Percentiles rank a stretch among this genome's conserved stretches.
These are phyloP conservation scores for Lactifluus subvellereus DNA, from an alignment of 768 basidiomycete species.

Conservation along the genomic window DNA sequence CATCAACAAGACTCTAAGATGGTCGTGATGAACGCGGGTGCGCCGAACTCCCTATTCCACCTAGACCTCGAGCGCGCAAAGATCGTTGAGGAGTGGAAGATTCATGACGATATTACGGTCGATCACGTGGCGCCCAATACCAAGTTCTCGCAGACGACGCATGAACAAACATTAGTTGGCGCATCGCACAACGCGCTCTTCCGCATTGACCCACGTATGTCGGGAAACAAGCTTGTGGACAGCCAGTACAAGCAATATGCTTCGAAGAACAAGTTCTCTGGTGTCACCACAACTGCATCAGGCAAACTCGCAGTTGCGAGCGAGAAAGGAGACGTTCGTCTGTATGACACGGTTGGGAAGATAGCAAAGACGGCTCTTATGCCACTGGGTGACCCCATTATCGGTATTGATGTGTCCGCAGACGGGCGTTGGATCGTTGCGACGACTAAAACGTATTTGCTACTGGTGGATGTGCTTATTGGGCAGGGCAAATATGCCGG, in stretches of 20 bases:
- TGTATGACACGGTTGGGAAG: conserved; percentile 96
- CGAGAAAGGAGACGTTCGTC: conserved; percentile 92
- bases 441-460: conserved; percentile 88
- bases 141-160: conserved; percentile 93
- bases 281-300: conserved; percentile 77
- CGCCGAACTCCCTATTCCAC: conserved; percentile 76
- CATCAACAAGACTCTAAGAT: conserved; percentile 96
- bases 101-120: conserved; percentile 84
- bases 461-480: conserved; percentile 93
- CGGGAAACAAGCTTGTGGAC: conserved; percentile 90
- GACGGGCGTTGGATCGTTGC: conserved; percentile 94
- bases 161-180: conserved; percentile 89
- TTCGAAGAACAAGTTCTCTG: conserved; percentile 92
- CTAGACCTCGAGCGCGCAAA: conserved; percentile 95
- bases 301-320: conserved; percentile 92
- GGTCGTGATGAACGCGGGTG: conserved; percentile 80
- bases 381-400: conserved; percentile 89
- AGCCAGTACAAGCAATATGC: conserved; percentile 94
- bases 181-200: conserved; percentile 92
- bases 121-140: conserved; percentile 86
- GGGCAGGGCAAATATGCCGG: conserved; percentile 84
- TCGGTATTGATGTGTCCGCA: conserved; percentile 91
- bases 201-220: conserved; percentile 94
- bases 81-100: conserved; percentile 97
- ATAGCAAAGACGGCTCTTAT: conserved; percentile 98